Conservation (phyloP, 192 early-diverging fungal species). For the Podila epigama region DNA sequence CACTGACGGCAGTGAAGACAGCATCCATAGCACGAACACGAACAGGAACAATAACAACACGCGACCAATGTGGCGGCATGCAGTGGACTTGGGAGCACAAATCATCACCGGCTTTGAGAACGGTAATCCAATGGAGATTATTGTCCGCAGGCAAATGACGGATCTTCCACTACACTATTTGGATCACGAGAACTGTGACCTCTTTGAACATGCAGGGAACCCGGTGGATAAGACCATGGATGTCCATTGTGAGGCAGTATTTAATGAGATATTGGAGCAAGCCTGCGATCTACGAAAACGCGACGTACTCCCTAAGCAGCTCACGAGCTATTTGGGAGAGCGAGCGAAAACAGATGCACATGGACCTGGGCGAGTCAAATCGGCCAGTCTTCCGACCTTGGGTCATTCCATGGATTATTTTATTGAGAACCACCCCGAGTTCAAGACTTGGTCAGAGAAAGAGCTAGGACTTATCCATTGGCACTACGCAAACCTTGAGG, state of each 20-base stretch:
- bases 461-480: conserved; percentile 55
- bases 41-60: not conserved
- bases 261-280: conserved; percentile 51
- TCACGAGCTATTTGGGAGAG: conserved; percentile 4
- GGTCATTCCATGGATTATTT: conserved; percentile 56
- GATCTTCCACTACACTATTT: conserved; percentile 38
- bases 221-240: conserved; percentile 33
- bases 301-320: not conserved
- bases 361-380: conserved; percentile 7
- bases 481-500: conserved; percentile 56
- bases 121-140: conserved; percentile 55
- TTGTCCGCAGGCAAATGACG: conserved; percentile 47
- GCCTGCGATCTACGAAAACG: conserved; percentile 28
- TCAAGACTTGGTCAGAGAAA: conserved; percentile 16
- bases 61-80: conserved; percentile 14
- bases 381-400: conserved; percentile 29
- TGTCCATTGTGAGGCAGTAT: conserved; percentile 33
- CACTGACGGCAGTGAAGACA: not conserved
- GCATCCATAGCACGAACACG: not conserved
- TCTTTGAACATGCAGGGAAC: conserved; percentile 28
- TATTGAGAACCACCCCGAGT: conserved; percentile 49
- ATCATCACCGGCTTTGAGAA: conserved; percentile 59
- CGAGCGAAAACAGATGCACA: conserved; percentile 1
- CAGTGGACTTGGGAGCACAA: conserved; percentile 56
- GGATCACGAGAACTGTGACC: conserved; percentile 23